Base-by-base conservation (phyloP, 345 rosid genomes). In the Sonneratia alba region DNA sequence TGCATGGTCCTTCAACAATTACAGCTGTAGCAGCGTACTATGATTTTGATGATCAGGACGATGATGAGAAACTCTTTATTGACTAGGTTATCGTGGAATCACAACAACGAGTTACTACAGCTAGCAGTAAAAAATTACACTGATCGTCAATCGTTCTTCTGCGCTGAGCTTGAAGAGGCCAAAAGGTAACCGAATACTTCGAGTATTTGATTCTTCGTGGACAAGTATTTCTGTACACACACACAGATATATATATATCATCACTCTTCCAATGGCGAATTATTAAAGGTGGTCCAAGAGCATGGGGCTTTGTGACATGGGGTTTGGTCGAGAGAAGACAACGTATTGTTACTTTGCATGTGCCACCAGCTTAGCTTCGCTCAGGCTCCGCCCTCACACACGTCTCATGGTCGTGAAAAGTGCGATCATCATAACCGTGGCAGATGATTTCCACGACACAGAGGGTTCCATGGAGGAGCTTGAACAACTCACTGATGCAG, bases 311-410 rank as follows among this genome's bases (percentile, higher is more conserved):
- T 56, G 34, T 43, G 79, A 87, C 6, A 83, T 88, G 77, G 89
- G 93, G 64, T 88, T 90, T 69, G 88, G 87, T 21, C 73, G 90
- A 69, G 96, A 90, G 77, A 88, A 83, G 75, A 83, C 91, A 7
- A 57, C 70, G 9, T 88, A 90, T 66, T 79, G 85, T 56, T 90
- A 90, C 81, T 90, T 87, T 65, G 90, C 93, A 13, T 8, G 71
- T 16, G 70, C 80, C 21, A 40, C 87, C 0, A 36, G 78, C 68
- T 61, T 76, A 71, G 72, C 85, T 45, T 45, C 49, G 3, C 63
- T 88, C 66, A 85, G 87, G n/a, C 72, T 68, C 34, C 77, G 79
- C 68, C 85, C 82, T 13, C 74, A 67, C 34, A 7, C 75, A 4
- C 62, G 90, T 48, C 59, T 75, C 63, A 43, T 88, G 21, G 16